A percentile compares a stretch with the other conserved stretches of the same genome.
Evolutionary conservation across 2,329 filamentous ascomycete species (phyloP).

Genomic region (Neocatenulostroma microsporum): DNA sequence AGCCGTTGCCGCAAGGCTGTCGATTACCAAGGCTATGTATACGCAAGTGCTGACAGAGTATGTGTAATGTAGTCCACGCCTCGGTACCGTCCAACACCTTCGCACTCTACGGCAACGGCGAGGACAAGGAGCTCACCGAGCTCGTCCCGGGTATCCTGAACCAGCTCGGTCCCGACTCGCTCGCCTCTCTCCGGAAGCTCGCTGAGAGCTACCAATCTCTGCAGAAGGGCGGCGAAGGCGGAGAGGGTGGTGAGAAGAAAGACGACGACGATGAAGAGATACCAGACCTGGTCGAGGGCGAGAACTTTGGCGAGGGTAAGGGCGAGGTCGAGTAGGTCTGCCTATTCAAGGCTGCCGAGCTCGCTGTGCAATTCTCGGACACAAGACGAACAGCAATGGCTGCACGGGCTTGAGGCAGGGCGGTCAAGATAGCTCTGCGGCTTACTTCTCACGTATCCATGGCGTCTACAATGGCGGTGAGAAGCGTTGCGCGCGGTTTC

Average conservation of each 20-base stretch:
- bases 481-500: too few relatives aligned
- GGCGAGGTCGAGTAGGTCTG: constrained; percentile 83
- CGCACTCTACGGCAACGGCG: constrained; percentile 96
- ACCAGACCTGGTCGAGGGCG: constrained; percentile 89
- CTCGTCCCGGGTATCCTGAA: constrained; percentile 98
- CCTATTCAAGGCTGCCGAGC: too few relatives aligned
- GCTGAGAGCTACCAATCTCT: constrained; percentile 99
- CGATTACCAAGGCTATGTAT: background rate
- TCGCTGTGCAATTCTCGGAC: too few relatives aligned
- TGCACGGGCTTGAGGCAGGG: too few relatives aligned
- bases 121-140: constrained; percentile 99
- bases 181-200: constrained; percentile 94
- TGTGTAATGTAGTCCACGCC: constrained; percentile 78
- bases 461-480: too few relatives aligned
- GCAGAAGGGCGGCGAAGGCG: constrained; percentile 84
- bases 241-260: constrained; percentile 58
- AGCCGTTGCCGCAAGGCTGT: too few relatives aligned
- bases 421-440: too few relatives aligned
- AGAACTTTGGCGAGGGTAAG: constrained; percentile 95
- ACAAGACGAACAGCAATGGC: too few relatives aligned
- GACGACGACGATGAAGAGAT: constrained; percentile 72
- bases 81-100: constrained; percentile 98
- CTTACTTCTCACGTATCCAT: too few relatives aligned
- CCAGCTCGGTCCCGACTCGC: constrained; percentile 96
- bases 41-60: background rate